phyloP scores from a whole-genome alignment of 1,139 yeast species.

The Hansenula sp. region DNA sequence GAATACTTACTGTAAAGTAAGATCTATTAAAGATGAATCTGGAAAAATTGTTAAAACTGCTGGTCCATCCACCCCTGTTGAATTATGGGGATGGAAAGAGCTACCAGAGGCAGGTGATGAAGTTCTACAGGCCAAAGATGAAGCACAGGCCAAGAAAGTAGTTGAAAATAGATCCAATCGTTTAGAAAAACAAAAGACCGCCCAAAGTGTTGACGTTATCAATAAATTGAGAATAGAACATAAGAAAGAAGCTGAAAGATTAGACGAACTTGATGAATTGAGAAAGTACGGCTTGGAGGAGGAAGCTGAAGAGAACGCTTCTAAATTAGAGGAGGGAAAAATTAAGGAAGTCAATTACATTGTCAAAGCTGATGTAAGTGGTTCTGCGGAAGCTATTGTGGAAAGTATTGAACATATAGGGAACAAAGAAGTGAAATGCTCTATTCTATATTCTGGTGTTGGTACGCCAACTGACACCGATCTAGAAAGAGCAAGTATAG shows the following conservation, averaged over 20 bases:
- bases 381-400: conserved; percentile 59
- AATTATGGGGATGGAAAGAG: conserved; percentile 92
- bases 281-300: conserved; percentile 52
- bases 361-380: conserved; percentile 85
- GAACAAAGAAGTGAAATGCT: conserved; percentile 74
- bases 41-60: conserved; percentile 66
- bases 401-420: conserved; percentile 83
- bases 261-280: conserved; percentile 50
- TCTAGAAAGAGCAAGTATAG: conserved; percentile 72
- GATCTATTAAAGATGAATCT: conserved; percentile 73
- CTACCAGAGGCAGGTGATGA: conserved; percentile 91
- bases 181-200: conserved; percentile 11
- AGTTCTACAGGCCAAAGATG: conserved; percentile 71
- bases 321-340: conserved; percentile 21
- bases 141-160: conserved; percentile 72
- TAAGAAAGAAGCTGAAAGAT: conserved; percentile 37
- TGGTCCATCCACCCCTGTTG: conserved; percentile 88
- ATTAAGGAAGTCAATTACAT: conserved; percentile 54
- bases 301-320: conserved; percentile 28
- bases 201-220: conserved; percentile 64
- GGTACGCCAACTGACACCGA: conserved; percentile 87
- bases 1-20: conserved; percentile 78
- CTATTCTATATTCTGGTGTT: conserved; percentile 69
- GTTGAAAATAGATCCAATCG: conserved; percentile 47
- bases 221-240: conserved; percentile 50